Evolutionary conservation across 768 basidiomycete genomes (phyloP), one percentile per base, ranked within the genome.

Genomic region (Porphyrellus cyaneotinctus): DNA sequence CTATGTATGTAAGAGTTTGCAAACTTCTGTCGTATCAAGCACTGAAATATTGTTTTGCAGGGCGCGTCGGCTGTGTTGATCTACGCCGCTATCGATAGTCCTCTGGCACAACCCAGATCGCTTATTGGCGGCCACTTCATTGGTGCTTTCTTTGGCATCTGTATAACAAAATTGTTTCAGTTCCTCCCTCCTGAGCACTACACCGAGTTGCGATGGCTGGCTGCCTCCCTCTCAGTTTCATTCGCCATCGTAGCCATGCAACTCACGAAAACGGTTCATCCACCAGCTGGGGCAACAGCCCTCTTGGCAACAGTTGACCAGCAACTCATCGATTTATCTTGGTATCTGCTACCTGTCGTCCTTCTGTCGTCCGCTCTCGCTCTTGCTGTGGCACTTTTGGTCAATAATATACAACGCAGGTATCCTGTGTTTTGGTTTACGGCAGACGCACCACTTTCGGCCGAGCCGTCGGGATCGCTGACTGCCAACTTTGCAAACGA

Each of bases 281-380:
- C 81, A 3, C 81, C 81, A 20, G 80, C 78, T 46, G 82, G 80
- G 51, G 81, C 78, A n/a, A 81, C 80, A 1, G 79, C 80, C 20
- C 68, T 82, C 31, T 67, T 82, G 11, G 74, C 79, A 18, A 72
- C 75, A 2, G 62, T 77, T 24, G 75, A 74, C 58, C 53, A 67
- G 14, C 69, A 77, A 15, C 63, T 78, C 17, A 62, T 76, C 17
- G 56, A 64, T n/a, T 60, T 81, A 41, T 75, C 74, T 13, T 81
- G 79, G 80, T 77, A 79, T 57, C 77, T 78, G 52, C 67, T 83
- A 13, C 78, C 78, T 14, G 72, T 81, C 39, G 61, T 81, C 43
- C 68, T 83, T 12, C 70, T 83, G 6, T 74, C 76, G 6, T 77
- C 77, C 6, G 57, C 67, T 10, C 65, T 82, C 8, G 70, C 71